Evolutionary conservation across 176 grass and related monocot genomes (phyloP), one percentile per base, ranked within the genome.

Genomic region (Secale cereale): DNA sequence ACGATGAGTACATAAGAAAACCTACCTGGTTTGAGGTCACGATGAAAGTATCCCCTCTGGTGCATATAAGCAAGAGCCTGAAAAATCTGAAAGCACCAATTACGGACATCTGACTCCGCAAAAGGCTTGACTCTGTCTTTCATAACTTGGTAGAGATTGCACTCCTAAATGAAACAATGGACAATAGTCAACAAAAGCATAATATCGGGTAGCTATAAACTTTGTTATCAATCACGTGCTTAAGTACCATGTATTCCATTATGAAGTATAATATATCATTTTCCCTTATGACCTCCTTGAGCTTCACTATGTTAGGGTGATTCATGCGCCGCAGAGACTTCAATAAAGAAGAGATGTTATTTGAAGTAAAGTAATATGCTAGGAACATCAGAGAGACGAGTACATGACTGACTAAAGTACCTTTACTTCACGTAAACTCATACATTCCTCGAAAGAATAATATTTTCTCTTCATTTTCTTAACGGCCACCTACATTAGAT

Each of bases 381-480:
- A 62, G 31, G 12, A 80, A 82, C 26, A 76, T 8, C 19, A 85
- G 5, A 65, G 62, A 20, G 39, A 67, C 54, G 20, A 57, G 19
- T 37, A 88, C 36, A 77, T 27, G 60, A 60, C 59, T 41, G 10
- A 65, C 45, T 65, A 83, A 82, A 54, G 22, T 91, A 99, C 97
- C 91, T 99, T 99, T 57, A 99, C 91, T 91, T 99, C 97, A 82
- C 97, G 93, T 83, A 99, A 87, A 80, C 88, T 91, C 81, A 96
- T 89, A 78, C 97, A 99, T 86, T 99, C 97, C 82, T 99, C 97
- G 11, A 94, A 99, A 85, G 97, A 96, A 89, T 96, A 96, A 78
- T 92, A 99, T 78, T 99, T 99, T 81, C 86, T 94, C 88, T 99
- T 99, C 97, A 99, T 99, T 90, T 99, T 99, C 90, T 99, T 99